Evolutionary conservation across 352 stramenopile genomes (phyloP).

Genomic region (Phytophthora fragariae): DNA sequence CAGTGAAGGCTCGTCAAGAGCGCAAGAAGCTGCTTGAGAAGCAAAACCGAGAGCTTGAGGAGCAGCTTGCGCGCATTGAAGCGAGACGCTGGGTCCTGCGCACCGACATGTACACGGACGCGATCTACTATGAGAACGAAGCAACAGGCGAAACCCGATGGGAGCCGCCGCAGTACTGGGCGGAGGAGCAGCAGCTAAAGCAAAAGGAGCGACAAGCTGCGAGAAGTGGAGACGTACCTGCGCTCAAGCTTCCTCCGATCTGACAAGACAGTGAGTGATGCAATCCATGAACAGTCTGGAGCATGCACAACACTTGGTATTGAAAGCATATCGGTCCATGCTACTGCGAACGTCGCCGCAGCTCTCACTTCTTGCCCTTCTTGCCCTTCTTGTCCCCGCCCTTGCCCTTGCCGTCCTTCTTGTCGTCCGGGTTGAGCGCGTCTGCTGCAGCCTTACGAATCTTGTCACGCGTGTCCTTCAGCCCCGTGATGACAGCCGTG

Average conservation of each 20-base stretch:
- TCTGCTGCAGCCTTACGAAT: constrained; percentile 67
- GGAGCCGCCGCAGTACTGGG: constrained; percentile 62
- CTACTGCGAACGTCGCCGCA: not conserved
- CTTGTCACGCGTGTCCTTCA: constrained; percentile 78
- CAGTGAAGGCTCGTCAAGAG: constrained; percentile 40
- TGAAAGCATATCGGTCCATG: constrained; percentile 22
- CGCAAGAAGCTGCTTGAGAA: constrained; percentile 54
- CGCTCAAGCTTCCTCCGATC: constrained; percentile 38
- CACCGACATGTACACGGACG: constrained; percentile 74
- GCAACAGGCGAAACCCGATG: constrained; percentile 57
- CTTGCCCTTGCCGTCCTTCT: constrained; percentile 61
- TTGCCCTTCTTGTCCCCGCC: constrained; percentile 73
- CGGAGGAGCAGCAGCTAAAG: constrained; percentile 50
- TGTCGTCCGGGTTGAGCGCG: constrained; percentile 69
- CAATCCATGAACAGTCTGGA: constrained; percentile 1
- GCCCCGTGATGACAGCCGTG: constrained; percentile 71
- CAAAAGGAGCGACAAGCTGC: constrained; percentile 20
- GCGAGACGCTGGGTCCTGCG: constrained; percentile 59
- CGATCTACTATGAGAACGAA: constrained; percentile 69
- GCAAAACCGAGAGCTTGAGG: constrained; percentile 60
- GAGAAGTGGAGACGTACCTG: constrained; percentile 19
- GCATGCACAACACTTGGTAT: constrained; percentile 27
- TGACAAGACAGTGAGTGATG: not conserved
- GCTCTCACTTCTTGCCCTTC: constrained; percentile 52
- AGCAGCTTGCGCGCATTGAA: constrained; percentile 56